Conservation (phyloP, 1,284 basidiomycete genomes). For the Microbotryum scabiosae region DNA sequence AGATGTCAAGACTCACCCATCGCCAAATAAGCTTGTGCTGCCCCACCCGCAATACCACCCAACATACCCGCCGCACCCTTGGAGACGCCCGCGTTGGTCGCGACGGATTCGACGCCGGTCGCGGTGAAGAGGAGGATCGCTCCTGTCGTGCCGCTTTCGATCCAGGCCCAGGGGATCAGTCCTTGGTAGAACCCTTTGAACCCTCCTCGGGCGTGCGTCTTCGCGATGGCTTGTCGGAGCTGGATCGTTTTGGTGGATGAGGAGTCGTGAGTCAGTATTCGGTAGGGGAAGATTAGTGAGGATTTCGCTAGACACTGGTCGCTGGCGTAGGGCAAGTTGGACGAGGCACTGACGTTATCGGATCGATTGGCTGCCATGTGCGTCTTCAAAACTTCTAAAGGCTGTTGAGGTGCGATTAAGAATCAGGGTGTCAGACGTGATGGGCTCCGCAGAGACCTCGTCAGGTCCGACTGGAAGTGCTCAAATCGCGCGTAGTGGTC, state of each 20-base stretch:
- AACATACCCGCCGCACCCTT: slow-evolving; percentile 77
- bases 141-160: slow-evolving; percentile 82
- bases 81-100: slow-evolving; percentile 56
- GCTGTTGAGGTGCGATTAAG: slow-evolving; percentile 12
- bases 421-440: no score
- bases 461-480: no score
- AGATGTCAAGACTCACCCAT: slow-evolving; percentile 52
- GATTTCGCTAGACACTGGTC: no score
- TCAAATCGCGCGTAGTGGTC: no score
- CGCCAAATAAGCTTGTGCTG: slow-evolving; percentile 96
- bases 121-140: slow-evolving; percentile 92
- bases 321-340: no score
- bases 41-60: slow-evolving; percentile 93
- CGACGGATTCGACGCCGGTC: slow-evolving; percentile 75
- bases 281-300: no score
- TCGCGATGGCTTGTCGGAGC: slow-evolving; percentile 5
- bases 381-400: slow-evolving; percentile 29
- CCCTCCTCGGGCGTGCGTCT: slow-evolving; percentile 57
- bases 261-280: no score
- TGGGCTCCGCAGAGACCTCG: no score
- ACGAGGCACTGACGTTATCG: slow-evolving; percentile 6
- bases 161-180: slow-evolving; percentile 78
- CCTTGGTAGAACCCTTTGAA: slow-evolving; percentile 91
- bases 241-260: no score
- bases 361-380: slow-evolving; percentile 20